Base-by-base conservation (phyloP, 2,329 filamentous ascomycete species). In the Sphaerulina populicola region DNA sequence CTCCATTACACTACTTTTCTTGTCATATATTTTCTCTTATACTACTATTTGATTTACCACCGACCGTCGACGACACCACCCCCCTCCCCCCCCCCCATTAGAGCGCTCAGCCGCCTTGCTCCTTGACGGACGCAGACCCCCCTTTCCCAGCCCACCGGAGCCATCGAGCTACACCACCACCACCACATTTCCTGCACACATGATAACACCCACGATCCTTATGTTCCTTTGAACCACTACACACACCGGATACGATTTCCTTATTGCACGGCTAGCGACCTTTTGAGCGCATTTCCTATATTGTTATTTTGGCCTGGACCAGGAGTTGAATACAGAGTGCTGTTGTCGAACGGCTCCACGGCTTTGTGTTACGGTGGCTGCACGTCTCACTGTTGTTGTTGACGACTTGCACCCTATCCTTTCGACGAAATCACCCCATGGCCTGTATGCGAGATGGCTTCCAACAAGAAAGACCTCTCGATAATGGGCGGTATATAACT, bases 361-460 rank as follows among this genome's bases (percentile, higher is more conserved):
- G 56, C 52, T 39, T 47, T 50, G 43, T 59, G 52, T 57, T 59
- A 51, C 53, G 51, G 48, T 44, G 53, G 47, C 49, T 57, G 43
- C 46, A 52, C 57, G 30, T 47, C 49, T 44, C 49, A 44, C 27
- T 18, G 18, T 51, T 55, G 52, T 54, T 54, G 49, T 57, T 55
- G 43, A 53, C 54, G 56, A 55, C 55, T 47, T 33, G 45, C 38
- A 33, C 40, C 49, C 21, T 33, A 33, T 38, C 40, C 37, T 43
- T 45, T 42, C 51, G 33, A 49, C 46, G 5, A 47, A 47, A 44
- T 31, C 40, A 59, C 58, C 60, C 57, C 62, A 85, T 94, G 88
- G 87, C 89, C 74, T 94, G 88, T 77, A 81, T 94, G 77, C 82
- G 83, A 74, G 82, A 89, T 72, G 79, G 82, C 66, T 93, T 95